A percentile compares a stretch with the other conserved stretches of the same genome.
phyloP scores from a whole-genome alignment of 768 basidiomycete species.

The Pulveroboletus ravenelii region DNA sequence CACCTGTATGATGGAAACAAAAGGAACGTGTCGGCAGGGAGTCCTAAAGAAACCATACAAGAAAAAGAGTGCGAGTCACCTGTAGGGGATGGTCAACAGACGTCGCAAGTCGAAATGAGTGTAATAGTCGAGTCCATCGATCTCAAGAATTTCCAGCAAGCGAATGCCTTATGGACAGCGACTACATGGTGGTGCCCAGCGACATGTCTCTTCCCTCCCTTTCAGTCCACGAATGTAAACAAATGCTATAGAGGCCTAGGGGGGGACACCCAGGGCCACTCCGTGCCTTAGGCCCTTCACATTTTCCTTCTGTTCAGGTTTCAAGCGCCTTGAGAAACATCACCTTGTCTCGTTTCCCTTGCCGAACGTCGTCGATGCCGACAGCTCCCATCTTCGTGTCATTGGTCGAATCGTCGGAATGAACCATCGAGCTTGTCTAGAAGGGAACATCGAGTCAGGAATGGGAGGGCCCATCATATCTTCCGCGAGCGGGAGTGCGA shows the following conservation, averaged over 20 bases:
- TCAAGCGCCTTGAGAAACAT: constrained; percentile 66
- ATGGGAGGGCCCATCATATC: too few relatives aligned
- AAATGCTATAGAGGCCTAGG: background rate
- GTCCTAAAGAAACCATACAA: constrained; percentile 2
- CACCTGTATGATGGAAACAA: background rate
- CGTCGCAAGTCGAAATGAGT: constrained; percentile 16
- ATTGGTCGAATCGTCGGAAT: constrained; percentile 85
- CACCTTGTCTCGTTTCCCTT: constrained; percentile 78
- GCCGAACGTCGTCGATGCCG: constrained; percentile 89
- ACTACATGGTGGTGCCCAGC: background rate
- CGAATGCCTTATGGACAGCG: background rate
- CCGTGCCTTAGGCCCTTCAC: constrained; percentile 48
- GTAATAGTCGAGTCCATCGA: constrained; percentile 15
- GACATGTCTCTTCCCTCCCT: background rate
- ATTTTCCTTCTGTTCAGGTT: too few relatives aligned
- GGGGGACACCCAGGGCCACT: constrained; percentile 11
- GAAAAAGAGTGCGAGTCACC: constrained; percentile 1
- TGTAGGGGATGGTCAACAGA: constrained; percentile 1
- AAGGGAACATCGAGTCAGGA: too few relatives aligned
- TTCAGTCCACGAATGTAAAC: too few relatives aligned
- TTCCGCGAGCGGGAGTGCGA: constrained; percentile 82
- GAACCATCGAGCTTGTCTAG: constrained; percentile 79
- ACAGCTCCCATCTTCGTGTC: constrained; percentile 90
- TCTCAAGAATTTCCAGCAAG: constrained; percentile 2
- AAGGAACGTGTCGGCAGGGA: constrained; percentile 8